These are phyloP conservation scores for Magnaporthiopsis incrustans DNA, from an alignment of 2,329 filamentous ascomycete genomes.

Conservation along the genomic window DNA sequence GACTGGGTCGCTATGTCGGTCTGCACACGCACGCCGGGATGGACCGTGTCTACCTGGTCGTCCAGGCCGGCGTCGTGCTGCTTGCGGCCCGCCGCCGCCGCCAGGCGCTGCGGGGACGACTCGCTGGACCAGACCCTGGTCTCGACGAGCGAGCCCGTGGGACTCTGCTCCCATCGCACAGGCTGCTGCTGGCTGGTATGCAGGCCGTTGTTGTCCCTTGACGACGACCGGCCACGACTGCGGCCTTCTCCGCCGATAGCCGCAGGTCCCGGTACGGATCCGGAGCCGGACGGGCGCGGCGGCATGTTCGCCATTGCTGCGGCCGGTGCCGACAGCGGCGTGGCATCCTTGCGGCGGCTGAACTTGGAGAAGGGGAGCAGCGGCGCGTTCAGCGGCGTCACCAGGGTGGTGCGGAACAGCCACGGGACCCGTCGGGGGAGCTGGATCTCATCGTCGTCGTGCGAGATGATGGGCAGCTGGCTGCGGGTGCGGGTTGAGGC, in stretches of 20 bases:
- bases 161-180: not conserved
- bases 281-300: not conserved
- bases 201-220: too few species aligned
- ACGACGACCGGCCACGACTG: too few species aligned
- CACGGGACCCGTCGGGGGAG: constrained; percentile 2
- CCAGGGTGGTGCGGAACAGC: constrained; percentile 4
- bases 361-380: constrained; percentile 1
- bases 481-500: not conserved
- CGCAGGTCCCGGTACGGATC: too few species aligned
- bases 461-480: not conserved
- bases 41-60: not conserved
- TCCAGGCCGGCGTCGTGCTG: not conserved
- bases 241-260: not conserved
- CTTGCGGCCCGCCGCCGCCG: too few species aligned
- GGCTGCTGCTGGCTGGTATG: not conserved
- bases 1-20: constrained; percentile 4
- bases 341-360: not conserved
- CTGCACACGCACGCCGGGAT: not conserved
- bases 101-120: not conserved
- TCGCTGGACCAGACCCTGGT: constrained; percentile 7
- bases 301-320: not conserved
- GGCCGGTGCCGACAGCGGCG: too few species aligned
- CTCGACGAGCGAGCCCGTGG: constrained; percentile 2
- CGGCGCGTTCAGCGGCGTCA: not conserved
- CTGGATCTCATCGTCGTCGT: not conserved